These are phyloP conservation scores for Solanum chilense DNA, from an alignment of 257 asterid species.

Conservation along the genomic window DNA sequence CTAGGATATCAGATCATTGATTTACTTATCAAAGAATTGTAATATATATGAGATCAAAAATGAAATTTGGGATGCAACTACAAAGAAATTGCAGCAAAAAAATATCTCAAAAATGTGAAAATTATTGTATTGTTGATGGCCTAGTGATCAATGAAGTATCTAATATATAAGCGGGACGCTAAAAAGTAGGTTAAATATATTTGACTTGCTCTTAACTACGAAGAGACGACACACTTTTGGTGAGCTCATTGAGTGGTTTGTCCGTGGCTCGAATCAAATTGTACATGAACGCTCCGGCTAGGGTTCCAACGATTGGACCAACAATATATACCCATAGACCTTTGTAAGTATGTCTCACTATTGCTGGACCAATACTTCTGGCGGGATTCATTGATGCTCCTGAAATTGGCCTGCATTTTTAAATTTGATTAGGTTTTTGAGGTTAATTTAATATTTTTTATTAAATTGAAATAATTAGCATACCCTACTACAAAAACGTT, in stretches of 20 bases:
- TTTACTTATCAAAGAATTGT: background rate
- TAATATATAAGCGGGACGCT: background rate
- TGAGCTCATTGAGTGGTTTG: slow-evolving; percentile 33
- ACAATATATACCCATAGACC: slow-evolving; percentile 54
- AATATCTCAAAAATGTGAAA: background rate
- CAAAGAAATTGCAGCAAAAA: background rate
- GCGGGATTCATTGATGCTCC: slow-evolving; percentile 98
- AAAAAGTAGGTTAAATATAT: background rate
- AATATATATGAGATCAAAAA: background rate
- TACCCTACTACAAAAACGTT: slow-evolving; percentile 79
- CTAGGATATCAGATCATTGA: background rate
- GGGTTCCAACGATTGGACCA: slow-evolving; percentile 55
- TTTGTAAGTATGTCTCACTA: slow-evolving; percentile 30
- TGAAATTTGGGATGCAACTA: background rate
- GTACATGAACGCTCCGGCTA: slow-evolving; percentile 45
- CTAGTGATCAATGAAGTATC: background rate
- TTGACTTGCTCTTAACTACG: background rate
- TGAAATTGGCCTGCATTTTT: slow-evolving; percentile 52
- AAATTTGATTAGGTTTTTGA: background rate
- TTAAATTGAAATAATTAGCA: background rate
- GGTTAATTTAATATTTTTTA: background rate
- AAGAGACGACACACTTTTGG: slow-evolving; percentile 9
- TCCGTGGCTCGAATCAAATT: slow-evolving; percentile 40
- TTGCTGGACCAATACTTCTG: slow-evolving; percentile 78
- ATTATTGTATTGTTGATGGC: background rate